Evolutionary conservation across 2,329 filamentous ascomycete species (phyloP).

Genomic region (Exophiala alcalophila): DNA sequence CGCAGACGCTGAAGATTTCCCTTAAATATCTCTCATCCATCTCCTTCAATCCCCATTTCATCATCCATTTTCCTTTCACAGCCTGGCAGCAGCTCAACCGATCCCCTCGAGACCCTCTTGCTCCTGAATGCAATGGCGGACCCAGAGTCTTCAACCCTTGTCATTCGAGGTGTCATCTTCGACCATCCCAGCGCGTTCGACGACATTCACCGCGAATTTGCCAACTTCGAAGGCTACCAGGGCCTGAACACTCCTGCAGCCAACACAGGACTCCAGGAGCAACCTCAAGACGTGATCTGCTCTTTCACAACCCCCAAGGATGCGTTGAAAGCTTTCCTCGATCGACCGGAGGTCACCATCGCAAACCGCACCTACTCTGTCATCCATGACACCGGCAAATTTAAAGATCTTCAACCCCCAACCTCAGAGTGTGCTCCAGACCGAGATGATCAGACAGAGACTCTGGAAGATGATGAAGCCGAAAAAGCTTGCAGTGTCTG

Average conservation of each 20-base stretch:
- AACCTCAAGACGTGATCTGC: slow-evolving; percentile 14
- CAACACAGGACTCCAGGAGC: no score
- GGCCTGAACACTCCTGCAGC: neutral
- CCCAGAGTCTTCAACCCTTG: slow-evolving; percentile 5
- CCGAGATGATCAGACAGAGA: slow-evolving; percentile 6
- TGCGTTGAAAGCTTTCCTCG: slow-evolving; percentile 10
- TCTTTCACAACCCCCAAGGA: slow-evolving; percentile 20
- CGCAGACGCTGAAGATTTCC: no score
- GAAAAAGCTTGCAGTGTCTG: slow-evolving; percentile 14
- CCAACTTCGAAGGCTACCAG: slow-evolving; percentile 10
- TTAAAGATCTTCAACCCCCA: slow-evolving; percentile 5
- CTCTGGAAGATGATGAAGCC: slow-evolving; percentile 6
- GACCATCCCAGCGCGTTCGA: slow-evolving; percentile 3
- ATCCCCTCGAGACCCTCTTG: neutral
- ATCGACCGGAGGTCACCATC: slow-evolving; percentile 6
- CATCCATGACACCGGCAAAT: slow-evolving; percentile 3
- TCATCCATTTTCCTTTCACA: no score
- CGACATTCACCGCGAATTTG: slow-evolving; percentile 7
- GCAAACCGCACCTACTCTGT: slow-evolving; percentile 2
- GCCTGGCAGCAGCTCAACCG: neutral
- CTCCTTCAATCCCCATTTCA: no score
- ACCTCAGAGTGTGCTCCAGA: slow-evolving; percentile 2
- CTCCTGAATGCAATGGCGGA: slow-evolving; percentile 13
- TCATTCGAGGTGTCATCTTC: neutral
- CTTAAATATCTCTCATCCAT: no score